Evolutionary conservation across 2,329 filamentous ascomycete species (phyloP), one percentile per base, ranked within the genome.

Genomic region (Exophiala alcalophila): DNA sequence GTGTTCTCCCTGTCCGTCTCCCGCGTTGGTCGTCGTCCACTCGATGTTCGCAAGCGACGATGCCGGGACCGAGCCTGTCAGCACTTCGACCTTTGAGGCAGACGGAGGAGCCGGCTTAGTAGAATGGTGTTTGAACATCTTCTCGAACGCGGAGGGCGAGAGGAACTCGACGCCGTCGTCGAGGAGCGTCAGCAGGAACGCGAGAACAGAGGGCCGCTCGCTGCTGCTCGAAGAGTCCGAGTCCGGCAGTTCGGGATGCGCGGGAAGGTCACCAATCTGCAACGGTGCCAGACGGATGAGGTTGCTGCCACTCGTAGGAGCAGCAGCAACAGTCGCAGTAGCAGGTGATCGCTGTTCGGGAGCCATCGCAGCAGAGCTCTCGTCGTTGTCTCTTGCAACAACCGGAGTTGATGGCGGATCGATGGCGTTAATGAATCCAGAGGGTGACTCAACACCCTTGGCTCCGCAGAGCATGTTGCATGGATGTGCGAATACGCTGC

Each of bases 131-230:
- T 47, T 52, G 43, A 58, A 58, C 10, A 23, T 45, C 9, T 32
- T 21, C 14, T 35, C 30, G 31, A 55, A 49, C 8, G 32, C 27
- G 10, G 45, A 50, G n/a, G 50, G 44, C 15, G 39, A 30, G 23
- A 54, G 40, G 28, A 58, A 55, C 9, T 53, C 27, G 14, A 36
- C 18, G 24, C 52, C 55, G 31, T 58, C 50, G 37, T 54, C 44
- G 21, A 58, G 47, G 5, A 56, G 28, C 3, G 52, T 33, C 9
- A 40, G 28, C 3, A 55, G 27, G 31, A 58, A 57, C 12, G 45
- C 19, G 5, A 40, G 18, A 19, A 57, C 41, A 9, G 50, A 46
- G 2, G 50, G 51, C 11, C 37, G 42, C 8, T 4, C 23, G 6
- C 9, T 9, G 24, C 11, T 21, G n/a, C n/a, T n/a, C n/a, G n/a